phyloP scores from a whole-genome alignment of 768 basidiomycete genomes.

The Collybia nuda region DNA sequence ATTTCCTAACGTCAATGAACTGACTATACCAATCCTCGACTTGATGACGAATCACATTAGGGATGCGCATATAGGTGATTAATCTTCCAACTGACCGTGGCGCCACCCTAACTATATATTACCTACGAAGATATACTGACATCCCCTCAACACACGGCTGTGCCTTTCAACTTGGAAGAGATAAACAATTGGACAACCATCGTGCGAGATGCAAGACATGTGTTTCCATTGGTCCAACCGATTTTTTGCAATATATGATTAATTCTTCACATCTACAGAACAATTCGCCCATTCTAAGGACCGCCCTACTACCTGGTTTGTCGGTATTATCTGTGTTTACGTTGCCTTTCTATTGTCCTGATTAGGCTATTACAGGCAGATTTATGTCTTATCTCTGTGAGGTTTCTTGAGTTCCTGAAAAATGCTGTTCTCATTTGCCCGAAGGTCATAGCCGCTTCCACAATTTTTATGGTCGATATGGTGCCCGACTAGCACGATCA shows the following conservation, averaged over 20 bases:
- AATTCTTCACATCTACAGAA: background rate
- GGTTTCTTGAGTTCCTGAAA: background rate
- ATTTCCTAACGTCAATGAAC: constrained; percentile 23
- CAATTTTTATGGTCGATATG: constrained; percentile 42
- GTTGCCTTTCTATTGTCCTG: no score
- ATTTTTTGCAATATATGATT: no score
- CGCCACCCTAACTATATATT: background rate
- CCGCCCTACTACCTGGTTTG: background rate
- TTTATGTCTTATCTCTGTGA: constrained; percentile 12
- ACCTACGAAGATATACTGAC: no score
- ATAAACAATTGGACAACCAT: background rate
- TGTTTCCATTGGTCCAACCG: background rate
- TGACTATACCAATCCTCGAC: constrained; percentile 17
- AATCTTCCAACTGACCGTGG: no score
- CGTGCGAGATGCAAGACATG: background rate
- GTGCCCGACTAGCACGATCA: constrained; percentile 36
- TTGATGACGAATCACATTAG: constrained; percentile 22
- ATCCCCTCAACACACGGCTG: no score
- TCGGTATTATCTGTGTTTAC: background rate
- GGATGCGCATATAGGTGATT: constrained; percentile 8
- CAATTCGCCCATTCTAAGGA: background rate
- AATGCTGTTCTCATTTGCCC: background rate
- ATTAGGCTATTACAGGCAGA: constrained; percentile 5
- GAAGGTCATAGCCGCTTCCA: constrained; percentile 25
- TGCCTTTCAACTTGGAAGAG: no score